Evolutionary conservation across 2,329 filamentous ascomycete genomes (phyloP), one percentile per base, ranked within the genome.

Genomic region (Colletotrichum tropicicola): DNA sequence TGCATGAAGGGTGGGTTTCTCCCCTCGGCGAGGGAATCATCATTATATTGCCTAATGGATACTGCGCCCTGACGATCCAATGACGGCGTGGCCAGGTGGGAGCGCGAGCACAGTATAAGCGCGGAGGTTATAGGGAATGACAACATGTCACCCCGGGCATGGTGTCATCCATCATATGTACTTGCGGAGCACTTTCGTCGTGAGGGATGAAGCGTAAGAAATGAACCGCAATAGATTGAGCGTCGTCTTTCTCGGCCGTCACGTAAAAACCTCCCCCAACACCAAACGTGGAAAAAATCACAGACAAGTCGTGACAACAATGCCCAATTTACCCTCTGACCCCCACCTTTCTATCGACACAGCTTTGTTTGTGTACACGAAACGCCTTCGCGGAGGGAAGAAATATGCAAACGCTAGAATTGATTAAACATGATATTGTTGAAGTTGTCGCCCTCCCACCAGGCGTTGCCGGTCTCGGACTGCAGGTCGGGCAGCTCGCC

Each of bases 371-470:
- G 56, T 59, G 64, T 35, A 47, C 41, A 17, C 27, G 28, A 35
- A 47, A 47, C 43, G 43, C 43, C 28, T 3, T 45, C 44, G 25
- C 17, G 25, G 39, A 27, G n/a, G 9, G 28, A 30, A 30, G 1
- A 47, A 15, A n/a, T 43, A 49, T 13, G 13, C 35, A 32, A n/a
- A n/a, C 57, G 61, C 64, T 77, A 79, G 45, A 79, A 73, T 30
- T 75, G 71, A 71, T 77, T 75, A 66, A 80, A 79, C 70, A 79
- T 74, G 48, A 77, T 73, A 59, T 76, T 78, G 67, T 75, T 77
- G 39, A 78, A 74, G 21, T 74, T 78, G 17, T 76, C 77, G 3
- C 72, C 76, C 44, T 81, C 78, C 78, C 79, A 81, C 79, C 79
- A 81, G 3, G 77, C 72, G 30, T 70, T 72, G 6, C 74, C 73